phyloP scores from a whole-genome alignment of 345 rosid species.

The Raphanus sativus region DNA sequence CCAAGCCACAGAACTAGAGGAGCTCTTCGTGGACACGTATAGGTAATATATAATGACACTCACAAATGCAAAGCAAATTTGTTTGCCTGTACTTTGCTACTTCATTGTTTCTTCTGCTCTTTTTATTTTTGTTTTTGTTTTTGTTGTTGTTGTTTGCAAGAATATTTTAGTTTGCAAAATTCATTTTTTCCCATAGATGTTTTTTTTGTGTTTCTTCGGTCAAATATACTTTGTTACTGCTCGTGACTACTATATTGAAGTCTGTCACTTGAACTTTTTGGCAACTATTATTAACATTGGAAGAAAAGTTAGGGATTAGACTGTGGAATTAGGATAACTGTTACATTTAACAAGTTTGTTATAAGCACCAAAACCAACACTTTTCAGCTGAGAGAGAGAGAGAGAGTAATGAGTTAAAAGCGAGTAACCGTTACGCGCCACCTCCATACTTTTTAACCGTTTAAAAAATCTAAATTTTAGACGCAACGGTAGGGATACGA shows the following conservation, averaged over 20 bases:
- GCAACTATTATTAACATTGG: neutral
- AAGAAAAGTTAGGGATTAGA: neutral
- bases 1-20: neutral
- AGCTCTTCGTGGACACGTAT: neutral
- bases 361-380: neutral
- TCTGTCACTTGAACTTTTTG: slow-evolving; percentile 2
- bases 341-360: neutral
- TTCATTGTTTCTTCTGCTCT: neutral
- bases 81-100: neutral
- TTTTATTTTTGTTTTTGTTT: neutral
- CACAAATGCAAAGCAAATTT: neutral
- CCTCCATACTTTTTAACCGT: neutral
- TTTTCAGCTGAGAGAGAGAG: neutral
- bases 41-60: neutral
- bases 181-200: neutral
- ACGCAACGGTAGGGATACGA: neutral
- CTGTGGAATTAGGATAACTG: neutral
- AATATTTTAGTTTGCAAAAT: neutral
- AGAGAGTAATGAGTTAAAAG: neutral
- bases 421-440: slow-evolving; percentile 4
- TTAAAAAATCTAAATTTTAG: neutral
- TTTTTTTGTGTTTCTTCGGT: neutral
- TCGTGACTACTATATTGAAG: neutral
- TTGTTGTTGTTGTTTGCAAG: neutral
- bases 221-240: neutral